phyloP scores from a whole-genome alignment of 1,284 basidiomycete species.

The Coriolopsis trogii region DNA sequence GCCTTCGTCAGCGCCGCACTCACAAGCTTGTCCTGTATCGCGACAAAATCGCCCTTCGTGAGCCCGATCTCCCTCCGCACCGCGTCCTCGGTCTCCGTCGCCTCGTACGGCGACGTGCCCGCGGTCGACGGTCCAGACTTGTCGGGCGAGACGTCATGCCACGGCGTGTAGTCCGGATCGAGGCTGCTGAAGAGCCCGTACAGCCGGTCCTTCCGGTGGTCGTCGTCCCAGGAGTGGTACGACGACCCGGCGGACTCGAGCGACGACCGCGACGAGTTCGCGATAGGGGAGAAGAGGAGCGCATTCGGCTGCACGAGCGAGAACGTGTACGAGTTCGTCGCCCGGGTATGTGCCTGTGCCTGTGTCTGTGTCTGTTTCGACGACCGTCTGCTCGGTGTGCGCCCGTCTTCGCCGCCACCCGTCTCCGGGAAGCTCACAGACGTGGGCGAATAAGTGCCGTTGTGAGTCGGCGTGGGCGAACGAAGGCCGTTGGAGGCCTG shows the following conservation, averaged over 20 bases:
- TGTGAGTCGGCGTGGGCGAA: slow-evolving; percentile 63
- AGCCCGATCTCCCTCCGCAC: slow-evolving; percentile 66
- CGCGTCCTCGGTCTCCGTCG: slow-evolving; percentile 64
- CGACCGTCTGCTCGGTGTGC: slow-evolving; percentile 40
- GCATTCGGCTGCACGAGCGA: slow-evolving; percentile 54
- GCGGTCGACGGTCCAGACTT: slow-evolving; percentile 50
- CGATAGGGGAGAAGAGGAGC: slow-evolving; percentile 64
- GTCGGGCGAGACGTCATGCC: slow-evolving; percentile 60
- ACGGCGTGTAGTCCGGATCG: slow-evolving; percentile 51
- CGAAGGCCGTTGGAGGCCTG: slow-evolving; percentile 46
- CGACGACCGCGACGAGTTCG: slow-evolving; percentile 76
- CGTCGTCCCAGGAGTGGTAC: slow-evolving; percentile 78
- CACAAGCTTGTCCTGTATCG: slow-evolving; percentile 75
- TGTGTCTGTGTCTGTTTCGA: slow-evolving; percentile 50
- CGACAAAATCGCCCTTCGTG: slow-evolving; percentile 65
- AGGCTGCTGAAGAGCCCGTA: slow-evolving; percentile 54
- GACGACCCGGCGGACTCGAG: slow-evolving; percentile 79
- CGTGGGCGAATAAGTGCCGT: slow-evolving; percentile 47
- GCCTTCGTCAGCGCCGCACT: slow-evolving; percentile 59
- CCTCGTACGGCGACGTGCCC: slow-evolving; percentile 51
- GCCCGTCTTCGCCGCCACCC: slow-evolving; percentile 34
- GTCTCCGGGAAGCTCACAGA: slow-evolving; percentile 52
- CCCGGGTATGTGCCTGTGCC: too few relatives aligned
- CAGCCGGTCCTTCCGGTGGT: slow-evolving; percentile 52
- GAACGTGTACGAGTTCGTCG: slow-evolving; percentile 33